Evolutionary conservation across 1,284 basidiomycete genomes (phyloP).

Genomic region (Marasmius tenuissimus): DNA sequence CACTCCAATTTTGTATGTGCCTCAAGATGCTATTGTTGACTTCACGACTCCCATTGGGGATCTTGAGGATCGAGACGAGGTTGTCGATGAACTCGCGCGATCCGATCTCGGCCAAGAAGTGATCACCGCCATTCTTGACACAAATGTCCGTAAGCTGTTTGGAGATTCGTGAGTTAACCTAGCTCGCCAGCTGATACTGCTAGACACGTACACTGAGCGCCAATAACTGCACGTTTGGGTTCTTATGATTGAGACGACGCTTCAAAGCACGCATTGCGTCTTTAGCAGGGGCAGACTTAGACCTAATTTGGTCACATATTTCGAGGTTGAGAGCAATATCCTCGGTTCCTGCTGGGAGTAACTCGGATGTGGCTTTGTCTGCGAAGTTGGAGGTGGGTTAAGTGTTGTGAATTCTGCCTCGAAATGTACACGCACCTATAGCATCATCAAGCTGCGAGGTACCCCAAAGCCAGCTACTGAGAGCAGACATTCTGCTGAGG

Average conservation of each 20-base stretch:
- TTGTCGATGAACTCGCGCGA: slow-evolving; percentile 95
- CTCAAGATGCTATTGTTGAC: slow-evolving; percentile 83
- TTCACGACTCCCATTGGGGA: slow-evolving; percentile 73
- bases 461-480: slow-evolving; percentile 57
- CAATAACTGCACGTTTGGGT: slow-evolving; percentile 93
- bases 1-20: slow-evolving; percentile 90
- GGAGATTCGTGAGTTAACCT: slow-evolving; percentile 1
- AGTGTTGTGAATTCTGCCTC: background rate
- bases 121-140: slow-evolving; percentile 97
- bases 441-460: slow-evolving; percentile 58
- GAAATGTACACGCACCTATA: slow-evolving; percentile 41
- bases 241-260: slow-evolving; percentile 87
- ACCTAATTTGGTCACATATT: slow-evolving; percentile 95
- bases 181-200: slow-evolving; percentile 5
- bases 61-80: slow-evolving; percentile 79
- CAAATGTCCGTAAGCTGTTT: slow-evolving; percentile 85
- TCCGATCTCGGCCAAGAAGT: slow-evolving; percentile 82
- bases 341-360: slow-evolving; percentile 78
- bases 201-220: slow-evolving; percentile 71
- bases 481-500: slow-evolving; percentile 37
- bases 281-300: slow-evolving; percentile 84
- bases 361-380: slow-evolving; percentile 93
- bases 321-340: slow-evolving; percentile 95
- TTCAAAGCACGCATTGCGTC: slow-evolving; percentile 91
- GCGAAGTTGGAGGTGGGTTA: slow-evolving; percentile 7